Conservation (phyloP, 2,329 filamentous ascomycete genomes). For the Ascochyta viciae-villosae region DNA sequence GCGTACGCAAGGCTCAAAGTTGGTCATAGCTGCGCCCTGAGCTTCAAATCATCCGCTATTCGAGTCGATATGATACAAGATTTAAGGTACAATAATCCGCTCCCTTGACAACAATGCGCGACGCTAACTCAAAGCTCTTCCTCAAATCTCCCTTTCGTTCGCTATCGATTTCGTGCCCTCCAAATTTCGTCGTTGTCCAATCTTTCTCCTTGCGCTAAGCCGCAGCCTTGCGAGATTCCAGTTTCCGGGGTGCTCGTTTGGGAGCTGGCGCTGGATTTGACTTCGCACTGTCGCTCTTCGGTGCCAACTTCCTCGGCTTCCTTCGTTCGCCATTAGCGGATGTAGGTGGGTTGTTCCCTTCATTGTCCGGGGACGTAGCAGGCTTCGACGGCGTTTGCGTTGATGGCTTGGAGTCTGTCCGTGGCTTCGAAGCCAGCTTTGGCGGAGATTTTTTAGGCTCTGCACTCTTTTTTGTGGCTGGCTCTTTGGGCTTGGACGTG, state of each 20-base stretch:
- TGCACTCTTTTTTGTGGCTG: background rate
- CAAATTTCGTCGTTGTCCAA: too few relatives aligned
- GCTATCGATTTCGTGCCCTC: too few relatives aligned
- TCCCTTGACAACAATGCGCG: too few relatives aligned
- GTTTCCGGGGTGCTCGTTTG: constrained; percentile 35
- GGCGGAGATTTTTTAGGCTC: constrained; percentile 11
- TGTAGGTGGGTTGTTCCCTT: constrained; percentile 27
- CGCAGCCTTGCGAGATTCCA: constrained; percentile 31
- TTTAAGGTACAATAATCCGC: background rate
- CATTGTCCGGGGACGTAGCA: constrained; percentile 13
- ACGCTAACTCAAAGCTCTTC: too few relatives aligned
- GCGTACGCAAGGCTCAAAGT: background rate
- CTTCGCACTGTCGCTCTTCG: constrained; percentile 19
- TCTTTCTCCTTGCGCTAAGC: background rate
- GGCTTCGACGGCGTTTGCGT: constrained; percentile 15
- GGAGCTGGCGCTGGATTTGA: constrained; percentile 11
- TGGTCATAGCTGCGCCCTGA: background rate
- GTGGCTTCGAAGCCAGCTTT: constrained; percentile 20
- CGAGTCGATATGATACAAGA: background rate
- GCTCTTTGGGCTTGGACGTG: constrained; percentile 1
- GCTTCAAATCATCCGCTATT: background rate
- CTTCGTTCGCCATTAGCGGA: constrained; percentile 18
- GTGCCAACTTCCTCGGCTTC: constrained; percentile 38
- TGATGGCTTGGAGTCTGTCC: constrained; percentile 17
- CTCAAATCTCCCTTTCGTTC: too few relatives aligned